Conservation (phyloP, 2,329 filamentous ascomycete genomes). For the Myriosclerotinia curreyana region DNA sequence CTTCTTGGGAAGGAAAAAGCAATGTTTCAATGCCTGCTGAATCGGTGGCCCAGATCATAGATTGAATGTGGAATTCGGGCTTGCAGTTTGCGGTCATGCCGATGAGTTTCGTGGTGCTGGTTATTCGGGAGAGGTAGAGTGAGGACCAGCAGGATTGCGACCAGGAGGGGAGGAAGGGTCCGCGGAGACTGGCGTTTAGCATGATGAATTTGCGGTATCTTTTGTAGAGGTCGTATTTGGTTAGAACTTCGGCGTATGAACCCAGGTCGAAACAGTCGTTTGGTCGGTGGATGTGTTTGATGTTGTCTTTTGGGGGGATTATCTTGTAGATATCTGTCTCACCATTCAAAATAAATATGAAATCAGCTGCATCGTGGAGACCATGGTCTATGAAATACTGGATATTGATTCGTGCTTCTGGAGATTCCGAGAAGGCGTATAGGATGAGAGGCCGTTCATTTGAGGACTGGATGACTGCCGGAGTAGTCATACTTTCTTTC, state of each 20-base stretch:
- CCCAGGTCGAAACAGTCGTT: constrained; percentile 38
- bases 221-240: constrained; percentile 33
- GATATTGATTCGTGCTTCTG: constrained; percentile 32
- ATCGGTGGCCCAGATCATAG: constrained; percentile 39
- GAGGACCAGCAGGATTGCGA: constrained; percentile 35
- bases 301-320: constrained; percentile 31
- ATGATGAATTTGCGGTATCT: constrained; percentile 35
- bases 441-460: constrained; percentile 32
- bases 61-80: constrained; percentile 34
- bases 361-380: constrained; percentile 35
- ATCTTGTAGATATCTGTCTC: constrained; percentile 26
- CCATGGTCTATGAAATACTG: constrained; percentile 36
- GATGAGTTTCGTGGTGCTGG: constrained; percentile 35
- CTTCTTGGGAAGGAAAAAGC: constrained; percentile 29
- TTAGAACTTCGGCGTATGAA: constrained; percentile 33
- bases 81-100: constrained; percentile 37
- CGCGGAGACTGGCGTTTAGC: constrained; percentile 37
- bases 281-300: constrained; percentile 29
- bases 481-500: neutral
- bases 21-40: constrained; percentile 30
- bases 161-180: constrained; percentile 37
- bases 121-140: constrained; percentile 29
- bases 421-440: constrained; percentile 36
- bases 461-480: neutral
- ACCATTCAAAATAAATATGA: constrained; percentile 37